Conservation (phyloP, 2,329 filamentous ascomycete genomes). For the Alternaria brassicae region DNA sequence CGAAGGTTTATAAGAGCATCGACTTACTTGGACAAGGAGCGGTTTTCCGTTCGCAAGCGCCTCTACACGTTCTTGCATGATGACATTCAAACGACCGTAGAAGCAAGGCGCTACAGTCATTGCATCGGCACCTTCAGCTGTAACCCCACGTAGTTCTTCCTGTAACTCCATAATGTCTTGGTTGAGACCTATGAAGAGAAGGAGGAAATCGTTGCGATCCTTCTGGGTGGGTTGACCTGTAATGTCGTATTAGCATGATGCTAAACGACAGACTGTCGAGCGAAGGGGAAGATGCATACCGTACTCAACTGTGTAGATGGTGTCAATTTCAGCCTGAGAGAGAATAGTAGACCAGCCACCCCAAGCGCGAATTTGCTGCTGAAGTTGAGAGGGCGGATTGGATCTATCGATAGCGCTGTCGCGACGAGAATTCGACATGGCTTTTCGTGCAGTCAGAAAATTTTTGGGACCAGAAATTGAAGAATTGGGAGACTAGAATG, state of each 20-base stretch:
- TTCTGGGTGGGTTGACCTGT: slow-evolving; percentile 3
- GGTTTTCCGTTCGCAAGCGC: background rate
- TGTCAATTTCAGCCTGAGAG: background rate
- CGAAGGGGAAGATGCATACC: background rate
- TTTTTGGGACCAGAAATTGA: too few relatives aligned
- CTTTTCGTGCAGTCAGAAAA: too few relatives aligned
- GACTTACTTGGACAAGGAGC: background rate
- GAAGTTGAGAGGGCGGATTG: background rate
- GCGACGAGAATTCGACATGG: background rate
- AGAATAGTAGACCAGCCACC: background rate
- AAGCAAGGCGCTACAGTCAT: background rate
- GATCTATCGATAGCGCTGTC: background rate
- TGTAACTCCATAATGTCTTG: slow-evolving; percentile 1
- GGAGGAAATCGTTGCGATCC: slow-evolving; percentile 1
- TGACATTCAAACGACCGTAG: background rate
- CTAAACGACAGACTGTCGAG: too few relatives aligned
- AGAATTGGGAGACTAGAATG: too few relatives aligned
- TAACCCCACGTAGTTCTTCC: background rate
- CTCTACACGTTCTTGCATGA: background rate
- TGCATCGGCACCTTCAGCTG: background rate
- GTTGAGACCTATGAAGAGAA: background rate
- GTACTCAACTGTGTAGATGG: background rate
- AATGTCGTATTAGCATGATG: background rate
- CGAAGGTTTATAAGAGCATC: background rate
- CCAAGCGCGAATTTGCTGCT: background rate